Evolutionary conservation across 257 asterid genomes (phyloP), one percentile per base, ranked within the genome.

Genomic region (Forsythia viridissima): DNA sequence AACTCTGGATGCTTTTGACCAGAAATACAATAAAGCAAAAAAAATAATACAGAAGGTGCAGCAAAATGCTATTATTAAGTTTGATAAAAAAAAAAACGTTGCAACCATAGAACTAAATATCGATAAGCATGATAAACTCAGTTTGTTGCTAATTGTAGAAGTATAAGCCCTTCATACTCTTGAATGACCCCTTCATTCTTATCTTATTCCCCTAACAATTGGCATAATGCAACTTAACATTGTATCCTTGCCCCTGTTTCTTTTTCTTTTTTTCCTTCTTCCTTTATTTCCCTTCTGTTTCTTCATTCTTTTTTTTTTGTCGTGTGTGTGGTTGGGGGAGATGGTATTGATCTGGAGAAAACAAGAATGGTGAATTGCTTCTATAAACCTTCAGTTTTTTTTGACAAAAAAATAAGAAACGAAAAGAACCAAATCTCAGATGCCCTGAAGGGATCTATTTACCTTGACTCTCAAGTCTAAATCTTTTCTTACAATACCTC

Each of bases 21-120:
- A 70, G 13, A 70, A 70, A 20, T 39, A 15, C 34, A 38, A 11
- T 16, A 69, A 13, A 16, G 11, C 20, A 73, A 16, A 9, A 82
- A 24, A 76, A 43, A 68, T 51, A 39, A 59, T 36, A 66, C 16
- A 39, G 51, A 63, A 38, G 81, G 71, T 66, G 21, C 55, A 61
- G 66, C 59, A 37, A 16, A 34, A 34, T 18, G 48, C 16, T 11
- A 10, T 10, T 44, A 11, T 44, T 30, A 44, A 44, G 52, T 44
- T 44, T 44, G 51, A 44, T 44, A 2, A 44, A 44, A 44, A 44
- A 44, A 44, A 44, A 44, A 44, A 44, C 1, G 4, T 43, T 3
- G 16, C 12, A 44, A 11, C 52, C 52, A 44, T 11, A 44, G 52
- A 44, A 44, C 52, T 44, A 8, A 11, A 44, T 44, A 44, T 44